Evolutionary conservation across 1,139 yeast species (phyloP).

Genomic region (Yamadazyma diddensiae): DNA sequence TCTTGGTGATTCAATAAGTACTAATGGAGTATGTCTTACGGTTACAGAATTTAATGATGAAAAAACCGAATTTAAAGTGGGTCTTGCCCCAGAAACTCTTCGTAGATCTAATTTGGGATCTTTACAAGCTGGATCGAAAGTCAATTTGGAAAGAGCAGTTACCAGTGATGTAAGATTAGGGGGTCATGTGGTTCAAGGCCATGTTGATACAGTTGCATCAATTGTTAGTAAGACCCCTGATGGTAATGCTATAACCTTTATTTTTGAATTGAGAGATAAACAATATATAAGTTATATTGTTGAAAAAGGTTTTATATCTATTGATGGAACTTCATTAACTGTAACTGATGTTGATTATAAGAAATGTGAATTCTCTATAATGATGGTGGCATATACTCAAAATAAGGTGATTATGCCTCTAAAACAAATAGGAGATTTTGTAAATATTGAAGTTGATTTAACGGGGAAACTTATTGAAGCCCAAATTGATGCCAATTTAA

Average conservation of each 20-base stretch:
- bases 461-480: conserved; percentile 90
- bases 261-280: conserved; percentile 69
- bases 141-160: conserved; percentile 91
- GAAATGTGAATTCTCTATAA: conserved; percentile 65
- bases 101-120: conserved; percentile 74
- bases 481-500: conserved; percentile 62
- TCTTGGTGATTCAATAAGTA: conserved; percentile 87
- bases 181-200: conserved; percentile 98
- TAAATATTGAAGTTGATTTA: conserved; percentile 91
- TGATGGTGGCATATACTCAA: conserved; percentile 93
- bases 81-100: conserved; percentile 90
- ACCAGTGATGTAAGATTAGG: conserved; percentile 81
- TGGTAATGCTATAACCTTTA: conserved; percentile 75
- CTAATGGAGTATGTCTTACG: conserved; percentile 90
- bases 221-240: conserved; percentile 57
- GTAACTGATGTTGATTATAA: conserved; percentile 70
- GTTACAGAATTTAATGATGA: conserved; percentile 74
- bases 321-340: conserved; percentile 94
- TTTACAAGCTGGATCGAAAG: conserved; percentile 55
- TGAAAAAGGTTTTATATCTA: conserved; percentile 86
- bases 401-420: conserved; percentile 69
- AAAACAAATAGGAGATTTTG: conserved; percentile 60
- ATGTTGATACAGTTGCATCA: conserved; percentile 83
- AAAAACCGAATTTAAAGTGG: conserved; percentile 68
- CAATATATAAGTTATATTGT: conserved; percentile 73